Percentiles rank a stretch among this genome's conserved stretches.
These are phyloP conservation scores for Halenospora varia DNA, from an alignment of 495 filamentous ascomycete genomes.

Conservation along the genomic window DNA sequence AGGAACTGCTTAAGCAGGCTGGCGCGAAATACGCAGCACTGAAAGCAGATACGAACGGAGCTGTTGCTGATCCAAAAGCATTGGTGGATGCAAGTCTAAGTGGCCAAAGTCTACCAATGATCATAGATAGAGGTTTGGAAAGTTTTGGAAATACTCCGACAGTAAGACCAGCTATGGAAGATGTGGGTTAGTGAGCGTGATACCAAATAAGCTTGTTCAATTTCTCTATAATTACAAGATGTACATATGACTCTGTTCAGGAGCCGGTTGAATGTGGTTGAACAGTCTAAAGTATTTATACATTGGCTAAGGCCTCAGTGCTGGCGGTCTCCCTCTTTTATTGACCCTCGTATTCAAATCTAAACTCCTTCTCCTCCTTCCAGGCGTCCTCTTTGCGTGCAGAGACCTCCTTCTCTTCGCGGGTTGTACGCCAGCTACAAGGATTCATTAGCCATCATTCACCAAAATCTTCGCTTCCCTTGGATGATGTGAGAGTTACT, in stretches of 20 bases:
- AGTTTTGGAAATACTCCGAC: conserved; percentile 61
- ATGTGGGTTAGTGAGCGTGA: conserved; percentile 17
- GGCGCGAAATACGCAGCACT: conserved; percentile 65
- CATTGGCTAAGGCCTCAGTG: too few relatives aligned
- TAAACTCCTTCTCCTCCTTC: neutral
- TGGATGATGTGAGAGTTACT: neutral
- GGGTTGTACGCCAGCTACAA: neutral
- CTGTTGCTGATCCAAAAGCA: conserved; percentile 17
- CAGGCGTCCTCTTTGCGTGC: neutral
- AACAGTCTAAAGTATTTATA: too few relatives aligned
- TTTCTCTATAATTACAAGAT: neutral
- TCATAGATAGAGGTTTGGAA: conserved; percentile 51
- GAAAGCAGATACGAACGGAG: conserved; percentile 20
- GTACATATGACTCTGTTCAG: too few relatives aligned
- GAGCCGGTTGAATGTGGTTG: too few relatives aligned
- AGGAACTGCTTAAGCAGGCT: conserved; percentile 74
- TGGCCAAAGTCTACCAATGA: conserved; percentile 27
- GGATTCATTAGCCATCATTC: too few relatives aligned
- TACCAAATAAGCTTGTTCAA: neutral
- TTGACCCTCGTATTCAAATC: neutral
- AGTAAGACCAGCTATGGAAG: conserved; percentile 26
- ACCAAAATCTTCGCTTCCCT: too few relatives aligned
- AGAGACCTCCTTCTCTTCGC: neutral
- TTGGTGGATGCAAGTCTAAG: conserved; percentile 28
- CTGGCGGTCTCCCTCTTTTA: neutral